A percentile compares a stretch with the other conserved stretches of the same genome.
Conservation (phyloP, 2,329 filamentous ascomycete genomes). For the Alternaria ethzedia region DNA sequence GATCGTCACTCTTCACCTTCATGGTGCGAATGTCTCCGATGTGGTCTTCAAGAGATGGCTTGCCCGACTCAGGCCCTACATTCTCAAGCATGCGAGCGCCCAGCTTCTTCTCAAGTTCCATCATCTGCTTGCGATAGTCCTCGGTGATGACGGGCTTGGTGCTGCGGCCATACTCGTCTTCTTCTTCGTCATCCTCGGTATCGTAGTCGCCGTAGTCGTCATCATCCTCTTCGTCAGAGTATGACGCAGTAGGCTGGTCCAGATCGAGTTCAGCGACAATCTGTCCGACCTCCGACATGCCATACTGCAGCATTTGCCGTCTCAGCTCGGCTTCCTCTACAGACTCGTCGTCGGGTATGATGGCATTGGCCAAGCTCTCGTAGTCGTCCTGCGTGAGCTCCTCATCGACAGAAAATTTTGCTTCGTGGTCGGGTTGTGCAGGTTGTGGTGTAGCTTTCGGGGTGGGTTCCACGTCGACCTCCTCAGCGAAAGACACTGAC, state of each 20-base stretch:
- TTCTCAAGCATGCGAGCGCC: slow-evolving; percentile 64
- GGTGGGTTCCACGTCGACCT: slow-evolving; percentile 55
- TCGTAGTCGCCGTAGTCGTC: slow-evolving; percentile 51
- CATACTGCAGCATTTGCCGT: slow-evolving; percentile 89
- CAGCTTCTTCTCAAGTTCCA: slow-evolving; percentile 81
- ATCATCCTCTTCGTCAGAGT: slow-evolving; percentile 57
- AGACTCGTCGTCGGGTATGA: slow-evolving; percentile 77
- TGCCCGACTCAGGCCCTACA: slow-evolving; percentile 57
- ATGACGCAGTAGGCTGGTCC: slow-evolving; percentile 66
- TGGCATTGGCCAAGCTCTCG: slow-evolving; percentile 51
- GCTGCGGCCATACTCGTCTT: slow-evolving; percentile 78
- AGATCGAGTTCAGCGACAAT: slow-evolving; percentile 92
- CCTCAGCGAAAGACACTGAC: slow-evolving; percentile 67
- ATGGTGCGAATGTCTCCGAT: slow-evolving; percentile 66
- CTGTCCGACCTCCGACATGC: slow-evolving; percentile 83
- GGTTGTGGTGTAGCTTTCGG: neutral
- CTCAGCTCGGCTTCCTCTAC: slow-evolving; percentile 80
- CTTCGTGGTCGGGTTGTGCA: slow-evolving; percentile 29
- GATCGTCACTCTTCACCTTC: slow-evolving; percentile 51
- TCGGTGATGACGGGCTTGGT: slow-evolving; percentile 71
- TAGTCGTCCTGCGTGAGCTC: slow-evolving; percentile 51
- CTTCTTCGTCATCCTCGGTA: slow-evolving; percentile 67
- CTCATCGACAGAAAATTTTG: slow-evolving; percentile 44
- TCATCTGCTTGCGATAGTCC: slow-evolving; percentile 82
- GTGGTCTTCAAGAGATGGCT: slow-evolving; percentile 50